phyloP scores from a whole-genome alignment of 2,329 filamentous ascomycete species.

The Aureobasidium musti region DNA sequence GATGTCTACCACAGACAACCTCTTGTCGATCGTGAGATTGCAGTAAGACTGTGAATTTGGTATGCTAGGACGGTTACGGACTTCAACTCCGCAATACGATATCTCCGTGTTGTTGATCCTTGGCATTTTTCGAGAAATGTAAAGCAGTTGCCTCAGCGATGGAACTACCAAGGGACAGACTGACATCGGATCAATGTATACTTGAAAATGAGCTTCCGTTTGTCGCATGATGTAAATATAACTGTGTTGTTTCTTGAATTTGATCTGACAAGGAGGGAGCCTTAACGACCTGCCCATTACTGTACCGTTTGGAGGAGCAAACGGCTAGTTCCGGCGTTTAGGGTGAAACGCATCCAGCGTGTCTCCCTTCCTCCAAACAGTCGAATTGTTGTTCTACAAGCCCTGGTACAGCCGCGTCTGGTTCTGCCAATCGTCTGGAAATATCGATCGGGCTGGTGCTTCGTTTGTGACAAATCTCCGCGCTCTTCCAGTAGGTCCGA shows the following conservation, averaged over 20 bases:
- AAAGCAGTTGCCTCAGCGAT: constrained; percentile 16
- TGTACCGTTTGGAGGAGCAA: constrained; percentile 19
- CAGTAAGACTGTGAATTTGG: background rate
- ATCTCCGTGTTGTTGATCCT: constrained; percentile 11
- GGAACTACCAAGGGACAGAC: background rate
- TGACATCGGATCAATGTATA: background rate
- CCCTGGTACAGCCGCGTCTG: constrained; percentile 5
- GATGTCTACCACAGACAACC: background rate
- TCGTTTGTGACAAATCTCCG: background rate
- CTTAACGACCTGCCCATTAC: constrained; percentile 2
- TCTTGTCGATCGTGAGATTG: too few relatives aligned
- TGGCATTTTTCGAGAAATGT: constrained; percentile 18
- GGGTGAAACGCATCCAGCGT: constrained; percentile 13
- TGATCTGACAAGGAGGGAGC: background rate
- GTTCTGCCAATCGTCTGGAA: constrained; percentile 1
- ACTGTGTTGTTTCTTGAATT: background rate
- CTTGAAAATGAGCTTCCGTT: background rate
- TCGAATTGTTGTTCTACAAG: constrained; percentile 27
- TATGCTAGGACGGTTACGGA: background rate
- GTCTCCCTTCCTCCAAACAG: constrained; percentile 25
- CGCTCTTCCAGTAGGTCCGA: constrained; percentile 5
- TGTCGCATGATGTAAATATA: background rate
- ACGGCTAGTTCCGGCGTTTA: constrained; percentile 17
- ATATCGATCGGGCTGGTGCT: constrained; percentile 21
- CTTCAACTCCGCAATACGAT: background rate